A percentile compares a stretch with the other conserved stretches of the same genome.
These are phyloP conservation scores for Euphorbia lathyris DNA, from an alignment of 345 rosid species.

Conservation along the genomic window DNA sequence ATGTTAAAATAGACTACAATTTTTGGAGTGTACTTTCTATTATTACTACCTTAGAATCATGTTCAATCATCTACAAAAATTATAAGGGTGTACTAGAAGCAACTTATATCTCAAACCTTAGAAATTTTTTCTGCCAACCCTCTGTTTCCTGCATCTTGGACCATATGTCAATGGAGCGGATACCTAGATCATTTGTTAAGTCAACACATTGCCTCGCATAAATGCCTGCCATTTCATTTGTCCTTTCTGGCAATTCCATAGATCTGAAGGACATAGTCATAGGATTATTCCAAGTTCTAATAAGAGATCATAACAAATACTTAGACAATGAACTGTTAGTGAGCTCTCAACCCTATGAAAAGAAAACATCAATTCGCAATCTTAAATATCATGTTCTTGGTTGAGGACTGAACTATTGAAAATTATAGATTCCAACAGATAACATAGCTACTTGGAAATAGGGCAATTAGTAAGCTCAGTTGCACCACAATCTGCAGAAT, in stretches of 20 bases:
- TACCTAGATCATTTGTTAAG: slow-evolving; percentile 59
- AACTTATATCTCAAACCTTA: slow-evolving; percentile 51
- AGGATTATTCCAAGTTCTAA: slow-evolving; percentile 11
- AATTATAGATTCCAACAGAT: not conserved
- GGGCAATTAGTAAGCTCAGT: too few species aligned
- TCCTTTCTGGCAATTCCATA: slow-evolving; percentile 67
- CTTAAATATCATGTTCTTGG: not conserved
- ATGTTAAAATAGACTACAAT: not conserved
- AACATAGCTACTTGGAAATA: not conserved
- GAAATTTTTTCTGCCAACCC: slow-evolving; percentile 72
- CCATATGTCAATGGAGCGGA: slow-evolving; percentile 65
- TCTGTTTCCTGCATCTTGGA: slow-evolving; percentile 79
- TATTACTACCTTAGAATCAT: too few species aligned
- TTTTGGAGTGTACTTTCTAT: too few species aligned
- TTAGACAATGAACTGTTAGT: not conserved
- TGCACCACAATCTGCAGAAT: not conserved
- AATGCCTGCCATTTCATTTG: slow-evolving; percentile 68
- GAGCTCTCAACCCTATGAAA: not conserved
- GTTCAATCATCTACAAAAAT: too few species aligned
- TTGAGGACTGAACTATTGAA: not conserved
- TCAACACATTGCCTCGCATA: slow-evolving; percentile 68
- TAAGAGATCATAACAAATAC: not conserved
- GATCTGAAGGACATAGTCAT: slow-evolving; percentile 44
- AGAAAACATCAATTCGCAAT: not conserved
- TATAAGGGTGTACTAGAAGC: not conserved